Evolutionary conservation across 2,329 filamentous ascomycete genomes (phyloP), one percentile per base, ranked within the genome.

Genomic region (Fusarium sp.): DNA sequence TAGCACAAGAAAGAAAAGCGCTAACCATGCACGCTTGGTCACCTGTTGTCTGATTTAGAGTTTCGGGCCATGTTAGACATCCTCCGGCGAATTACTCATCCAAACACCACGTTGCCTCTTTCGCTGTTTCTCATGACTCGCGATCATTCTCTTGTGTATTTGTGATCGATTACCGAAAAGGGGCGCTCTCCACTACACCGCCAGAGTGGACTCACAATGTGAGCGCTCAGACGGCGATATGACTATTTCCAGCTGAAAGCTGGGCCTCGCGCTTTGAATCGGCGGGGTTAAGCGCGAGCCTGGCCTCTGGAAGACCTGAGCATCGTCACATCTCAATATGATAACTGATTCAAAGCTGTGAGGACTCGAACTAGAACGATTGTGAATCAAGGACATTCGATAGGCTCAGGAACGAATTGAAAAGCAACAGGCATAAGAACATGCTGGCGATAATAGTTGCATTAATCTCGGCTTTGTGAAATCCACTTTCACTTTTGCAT

Each of bases 381-480:
- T 33, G 10, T 52, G 30, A 35, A 25, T 52, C 30, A 35, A 35
- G 2, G 12, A 35, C 12, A 19, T 10, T 3, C 9, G 4, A 52
- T 35, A 52, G 47, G 47, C 12, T 19, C 30, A 25, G 4, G 47
- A 35, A 35, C 30, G 47, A 25, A 5, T 10, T 52, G 9, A 5
- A 35, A 23, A 3, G 8, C n/a, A 33, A 3, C 4, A 15, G 16
- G 19, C 7, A 52, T 37, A 11, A 37, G 4, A 37, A 18, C n/a
- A 19, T 19, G 9, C 2, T 25, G 12, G 4, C 2, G 4, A 21
- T 3, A 11, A 19, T 9, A 19, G 12, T 33, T 15, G 8, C 6
- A 19, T 19, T 5, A 1, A 19, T 25, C 30, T 19, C 5, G 8
- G 12, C 9, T 2, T 33, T 19, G 4, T 19, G 16, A 23, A 19